phyloP scores from a whole-genome alignment of 768 basidiomycete species.

The Lentinula lateritia region DNA sequence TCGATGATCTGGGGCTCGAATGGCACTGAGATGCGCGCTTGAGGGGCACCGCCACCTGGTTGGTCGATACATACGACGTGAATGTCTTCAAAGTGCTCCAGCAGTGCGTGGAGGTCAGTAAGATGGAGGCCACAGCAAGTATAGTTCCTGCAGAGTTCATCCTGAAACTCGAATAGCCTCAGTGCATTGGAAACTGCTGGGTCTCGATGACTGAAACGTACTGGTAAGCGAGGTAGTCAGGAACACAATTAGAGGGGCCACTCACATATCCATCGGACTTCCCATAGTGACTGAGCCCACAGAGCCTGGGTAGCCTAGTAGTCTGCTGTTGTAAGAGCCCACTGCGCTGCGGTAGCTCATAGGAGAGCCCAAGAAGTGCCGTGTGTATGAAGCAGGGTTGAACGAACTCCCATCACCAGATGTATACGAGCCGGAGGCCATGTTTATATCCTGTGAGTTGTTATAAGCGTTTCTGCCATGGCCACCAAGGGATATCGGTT shows the following conservation, averaged over 20 bases:
- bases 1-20: slow-evolving; percentile 36
- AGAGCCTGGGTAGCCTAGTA: slow-evolving; percentile 2
- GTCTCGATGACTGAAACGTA: slow-evolving; percentile 45
- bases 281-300: slow-evolving; percentile 53
- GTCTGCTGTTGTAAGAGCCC: slow-evolving; percentile 22
- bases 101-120: slow-evolving; percentile 71
- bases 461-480: slow-evolving; percentile 12
- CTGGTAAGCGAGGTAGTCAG: neutral
- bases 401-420: slow-evolving; percentile 40
- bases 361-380: slow-evolving; percentile 67
- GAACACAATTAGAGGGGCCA: slow-evolving; percentile 29
- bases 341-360: slow-evolving; percentile 71
- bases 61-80: slow-evolving; percentile 72
- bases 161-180: slow-evolving; percentile 61
- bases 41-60: slow-evolving; percentile 29
- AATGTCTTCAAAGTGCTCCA: slow-evolving; percentile 89
- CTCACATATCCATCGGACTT: slow-evolving; percentile 63
- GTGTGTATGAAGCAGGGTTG: slow-evolving; percentile 62
- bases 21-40: slow-evolving; percentile 33
- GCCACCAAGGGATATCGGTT: slow-evolving; percentile 36
- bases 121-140: slow-evolving; percentile 83
- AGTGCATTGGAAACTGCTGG: slow-evolving; percentile 59
- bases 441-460: slow-evolving; percentile 19
- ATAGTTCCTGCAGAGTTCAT: slow-evolving; percentile 85
- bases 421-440: slow-evolving; percentile 46